phyloP scores from a whole-genome alignment of 805 yeast genomes.

The Myxozyma mucilagina region DNA sequence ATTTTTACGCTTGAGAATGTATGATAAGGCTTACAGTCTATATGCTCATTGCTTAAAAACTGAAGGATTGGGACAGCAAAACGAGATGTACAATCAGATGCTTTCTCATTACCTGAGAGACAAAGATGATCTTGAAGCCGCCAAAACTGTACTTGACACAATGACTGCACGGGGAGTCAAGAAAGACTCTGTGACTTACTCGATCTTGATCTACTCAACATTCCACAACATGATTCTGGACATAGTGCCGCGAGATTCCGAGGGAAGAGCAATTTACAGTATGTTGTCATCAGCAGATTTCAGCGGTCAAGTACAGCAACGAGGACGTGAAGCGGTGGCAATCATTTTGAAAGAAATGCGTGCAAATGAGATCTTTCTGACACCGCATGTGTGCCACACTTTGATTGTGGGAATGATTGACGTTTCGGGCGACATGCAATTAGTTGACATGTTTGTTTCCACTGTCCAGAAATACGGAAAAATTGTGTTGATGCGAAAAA shows the following conservation, averaged over 20 bases:
- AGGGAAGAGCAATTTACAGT: background rate
- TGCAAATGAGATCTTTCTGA: conserved; percentile 1
- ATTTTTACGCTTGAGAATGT: background rate
- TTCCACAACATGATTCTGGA: conserved; percentile 10
- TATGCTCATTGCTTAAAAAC: background rate
- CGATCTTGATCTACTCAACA: conserved; percentile 17
- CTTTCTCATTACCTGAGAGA: conserved; percentile 12
- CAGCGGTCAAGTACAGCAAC: background rate
- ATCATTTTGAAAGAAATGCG: conserved; percentile 19
- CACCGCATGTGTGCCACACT: conserved; percentile 14
- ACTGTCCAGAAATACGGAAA: background rate
- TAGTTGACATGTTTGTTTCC: conserved; percentile 12
- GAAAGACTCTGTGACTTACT: conserved; percentile 19
- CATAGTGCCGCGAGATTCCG: conserved; percentile 1
- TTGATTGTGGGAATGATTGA: conserved; percentile 22
- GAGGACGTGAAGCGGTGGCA: conserved; percentile 1
- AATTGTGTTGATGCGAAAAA: conserved; percentile 8
- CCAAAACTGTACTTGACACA: background rate
- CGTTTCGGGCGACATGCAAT: conserved; percentile 19
- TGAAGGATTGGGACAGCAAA: background rate
- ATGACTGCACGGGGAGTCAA: conserved; percentile 8
- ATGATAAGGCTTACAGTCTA: background rate
- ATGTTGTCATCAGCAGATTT: background rate
- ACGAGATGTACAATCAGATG: conserved; percentile 14
- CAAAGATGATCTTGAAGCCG: conserved; percentile 1